Evolutionary conservation across 345 rosid species (phyloP), one percentile per base, ranked within the genome.

Genomic region (Citrus mangshanensis): DNA sequence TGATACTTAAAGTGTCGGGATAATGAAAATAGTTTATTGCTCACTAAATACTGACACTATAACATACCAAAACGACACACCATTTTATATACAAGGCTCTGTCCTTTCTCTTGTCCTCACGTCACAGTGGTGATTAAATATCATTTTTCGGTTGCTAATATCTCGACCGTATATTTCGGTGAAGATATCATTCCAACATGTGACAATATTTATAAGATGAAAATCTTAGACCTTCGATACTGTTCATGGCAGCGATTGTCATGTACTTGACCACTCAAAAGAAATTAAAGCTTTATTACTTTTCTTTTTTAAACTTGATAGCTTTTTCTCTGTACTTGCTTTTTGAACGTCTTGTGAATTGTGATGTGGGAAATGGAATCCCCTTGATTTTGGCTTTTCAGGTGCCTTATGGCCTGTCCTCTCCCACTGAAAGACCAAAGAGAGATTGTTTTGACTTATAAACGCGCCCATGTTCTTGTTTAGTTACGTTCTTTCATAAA

Each of bases 371-470:
- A n/a, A 55, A 38, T 59, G 24, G 51, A 54, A 54, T 74, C 78
- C 58, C 56, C 21, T 62, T 14, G 9, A 60, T 32, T 1, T 58
- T 46, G 59, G 65, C 79, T 70, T 80, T 80, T 80, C 79, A 75
- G 76, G 27, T 32, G 67, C 10, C 12, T 7, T 1, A 10, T 7
- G 21, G 21, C 35, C 32, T 62, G 67, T 14, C 18, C 35, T 62
- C 21, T 25, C 67, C 0, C 21, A 27, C 70, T 34, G 46, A 35
- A 66, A 66, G 27, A 66, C 24, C 49, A 8, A 21, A 66, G 7
- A 9, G 18, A 19, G 12, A 32, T 19, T 34, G n/a, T 35, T 19
- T 34, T 66, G 4, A 18, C 35, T 64, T 6, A 2, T 30, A 30
- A 14, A 28, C 32, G 38, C 10, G 18, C 38, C n/a, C 68, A 28